A percentile compares a stretch with the other conserved stretches of the same genome.
Conservation (phyloP, 768 basidiomycete genomes). For the Trametes villosa region DNA sequence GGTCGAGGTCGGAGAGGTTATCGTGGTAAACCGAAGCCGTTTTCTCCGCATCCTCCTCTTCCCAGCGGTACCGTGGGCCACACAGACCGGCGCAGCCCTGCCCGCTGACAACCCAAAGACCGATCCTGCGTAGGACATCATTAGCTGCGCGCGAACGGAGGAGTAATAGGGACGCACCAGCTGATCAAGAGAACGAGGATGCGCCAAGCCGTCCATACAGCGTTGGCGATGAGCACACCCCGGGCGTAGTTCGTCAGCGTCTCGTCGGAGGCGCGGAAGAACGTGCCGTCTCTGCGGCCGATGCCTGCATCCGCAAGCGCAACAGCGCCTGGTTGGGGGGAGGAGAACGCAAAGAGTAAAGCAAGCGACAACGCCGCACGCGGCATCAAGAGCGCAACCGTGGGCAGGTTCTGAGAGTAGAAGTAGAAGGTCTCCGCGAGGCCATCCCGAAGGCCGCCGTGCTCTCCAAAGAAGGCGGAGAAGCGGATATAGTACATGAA, state of each 20-base stretch:
- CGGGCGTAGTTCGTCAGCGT: constrained; percentile 75
- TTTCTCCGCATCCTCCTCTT: constrained; percentile 76
- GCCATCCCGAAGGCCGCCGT: constrained; percentile 53
- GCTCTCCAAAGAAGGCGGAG: constrained; percentile 62
- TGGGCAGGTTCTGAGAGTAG: constrained; percentile 85
- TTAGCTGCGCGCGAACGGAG: too few species aligned
- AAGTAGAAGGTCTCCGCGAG: constrained; percentile 86
- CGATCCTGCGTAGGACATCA: too few species aligned
- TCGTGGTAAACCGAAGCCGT: constrained; percentile 55
- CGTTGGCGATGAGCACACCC: constrained; percentile 81
- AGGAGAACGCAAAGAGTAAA: constrained; percentile 67
- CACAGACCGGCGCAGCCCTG: constrained; percentile 81
- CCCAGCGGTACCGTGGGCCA: constrained; percentile 84
- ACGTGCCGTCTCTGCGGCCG: constrained; percentile 67
- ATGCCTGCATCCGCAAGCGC: constrained; percentile 52
- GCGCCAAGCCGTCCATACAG: constrained; percentile 81
- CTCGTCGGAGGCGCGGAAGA: constrained; percentile 67
- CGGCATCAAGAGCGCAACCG: constrained; percentile 80
- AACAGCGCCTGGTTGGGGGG: constrained; percentile 51
- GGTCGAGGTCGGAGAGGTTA: constrained; percentile 45
- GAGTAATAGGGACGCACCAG: too few species aligned
- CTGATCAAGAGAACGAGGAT: constrained; percentile 67
- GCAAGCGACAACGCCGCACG: constrained; percentile 78
- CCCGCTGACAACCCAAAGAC: constrained; percentile 79
- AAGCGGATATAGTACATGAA: constrained; percentile 81